phyloP scores from a whole-genome alignment of 352 stramenopile genomes.

The Phytophthora sojae region DNA sequence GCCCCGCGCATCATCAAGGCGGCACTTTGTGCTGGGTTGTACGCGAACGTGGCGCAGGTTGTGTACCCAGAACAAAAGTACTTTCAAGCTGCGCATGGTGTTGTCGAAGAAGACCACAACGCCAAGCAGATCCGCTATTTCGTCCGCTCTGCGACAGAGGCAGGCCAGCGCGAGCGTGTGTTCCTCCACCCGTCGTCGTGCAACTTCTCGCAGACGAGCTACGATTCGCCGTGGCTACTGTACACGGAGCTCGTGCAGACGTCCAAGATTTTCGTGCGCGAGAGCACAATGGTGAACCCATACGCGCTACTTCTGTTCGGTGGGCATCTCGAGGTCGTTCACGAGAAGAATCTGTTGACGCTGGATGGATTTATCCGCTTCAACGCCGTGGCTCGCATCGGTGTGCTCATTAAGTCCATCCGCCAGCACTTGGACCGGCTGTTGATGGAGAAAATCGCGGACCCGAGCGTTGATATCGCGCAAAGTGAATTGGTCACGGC shows the following conservation, averaged over 20 bases:
- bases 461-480: constrained; percentile 92
- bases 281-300: constrained; percentile 97
- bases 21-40: constrained; percentile 82
- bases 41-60: constrained; percentile 83
- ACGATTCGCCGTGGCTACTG: constrained; percentile 96
- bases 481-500: constrained; percentile 84
- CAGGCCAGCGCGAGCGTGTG: constrained; percentile 81
- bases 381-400: constrained; percentile 92
- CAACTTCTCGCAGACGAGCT: constrained; percentile 92
- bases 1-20: constrained; percentile 93
- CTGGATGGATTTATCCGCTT: constrained; percentile 96
- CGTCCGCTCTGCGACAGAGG: constrained; percentile 52
- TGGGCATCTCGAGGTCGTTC: constrained; percentile 91
- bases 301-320: constrained; percentile 99
- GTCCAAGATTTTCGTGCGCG: constrained; percentile 97
- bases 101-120: constrained; percentile 91
- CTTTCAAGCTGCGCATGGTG: constrained; percentile 92
- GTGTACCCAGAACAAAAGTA: constrained; percentile 95
- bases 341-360: constrained; percentile 90
- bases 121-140: constrained; percentile 96
- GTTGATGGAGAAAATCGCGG: constrained; percentile 94
- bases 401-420: constrained; percentile 97
- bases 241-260: constrained; percentile 97
- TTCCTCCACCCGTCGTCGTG: constrained; percentile 97
- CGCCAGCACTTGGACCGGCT: constrained; percentile 94